phyloP scores from a whole-genome alignment of 2,329 filamentous ascomycete genomes.

The Exophiala alcalophila region DNA sequence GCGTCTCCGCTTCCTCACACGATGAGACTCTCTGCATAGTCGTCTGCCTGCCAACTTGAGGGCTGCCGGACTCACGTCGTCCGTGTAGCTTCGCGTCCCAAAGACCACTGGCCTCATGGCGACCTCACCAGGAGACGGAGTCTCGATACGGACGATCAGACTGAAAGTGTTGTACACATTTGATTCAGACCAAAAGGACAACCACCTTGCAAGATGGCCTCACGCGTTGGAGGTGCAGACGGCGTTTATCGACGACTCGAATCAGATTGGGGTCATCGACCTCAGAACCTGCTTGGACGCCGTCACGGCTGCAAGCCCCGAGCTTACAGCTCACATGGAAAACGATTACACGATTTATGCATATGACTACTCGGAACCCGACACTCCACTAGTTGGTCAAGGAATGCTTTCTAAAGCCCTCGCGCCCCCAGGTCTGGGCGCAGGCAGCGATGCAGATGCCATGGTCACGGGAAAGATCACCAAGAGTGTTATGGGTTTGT shows the following conservation, averaged over 20 bases:
- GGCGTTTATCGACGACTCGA: constrained; percentile 73
- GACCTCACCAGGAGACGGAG: constrained; percentile 38
- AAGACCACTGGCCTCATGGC: constrained; percentile 14
- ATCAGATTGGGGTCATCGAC: constrained; percentile 81
- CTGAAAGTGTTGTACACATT: constrained; percentile 97
- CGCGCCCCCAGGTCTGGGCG: constrained; percentile 53
- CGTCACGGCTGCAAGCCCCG: constrained; percentile 75
- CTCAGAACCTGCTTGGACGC: constrained; percentile 82
- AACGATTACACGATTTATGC: constrained; percentile 95
- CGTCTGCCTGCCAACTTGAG: too few relatives aligned
- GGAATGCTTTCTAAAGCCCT: constrained; percentile 89
- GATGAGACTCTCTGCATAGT: constrained; percentile 14
- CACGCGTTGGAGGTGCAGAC: constrained; percentile 77
- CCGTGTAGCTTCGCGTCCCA: constrained; percentile 14
- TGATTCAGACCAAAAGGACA: constrained; percentile 81
- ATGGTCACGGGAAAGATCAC: constrained; percentile 87
- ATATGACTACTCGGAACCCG: constrained; percentile 92
- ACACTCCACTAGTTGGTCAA: constrained; percentile 89
- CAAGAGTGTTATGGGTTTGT: constrained; percentile 78
- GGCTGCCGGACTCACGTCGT: constrained; percentile 8
- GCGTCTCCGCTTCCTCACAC: constrained; percentile 7
- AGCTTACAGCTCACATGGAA: constrained; percentile 70
- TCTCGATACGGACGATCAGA: constrained; percentile 60
- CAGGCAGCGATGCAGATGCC: constrained; percentile 34
- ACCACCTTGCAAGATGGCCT: constrained; percentile 83